These are phyloP conservation scores for Carnegiea gigantea DNA, from an alignment of 179 eudicot species.

Conservation along the genomic window DNA sequence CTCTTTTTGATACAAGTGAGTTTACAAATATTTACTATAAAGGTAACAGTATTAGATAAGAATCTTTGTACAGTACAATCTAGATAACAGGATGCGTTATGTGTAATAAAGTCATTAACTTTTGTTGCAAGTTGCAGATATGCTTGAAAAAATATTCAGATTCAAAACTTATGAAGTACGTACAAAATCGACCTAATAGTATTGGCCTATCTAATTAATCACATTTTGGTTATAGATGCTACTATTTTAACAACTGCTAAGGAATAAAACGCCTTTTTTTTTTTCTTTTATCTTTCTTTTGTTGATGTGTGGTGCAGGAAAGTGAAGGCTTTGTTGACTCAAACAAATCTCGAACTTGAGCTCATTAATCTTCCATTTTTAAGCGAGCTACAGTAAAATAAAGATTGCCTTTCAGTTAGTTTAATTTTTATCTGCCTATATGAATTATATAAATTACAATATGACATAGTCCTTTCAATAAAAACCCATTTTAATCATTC, in stretches of 20 bases:
- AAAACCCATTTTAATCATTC: neutral
- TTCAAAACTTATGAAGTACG: neutral
- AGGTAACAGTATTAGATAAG: neutral
- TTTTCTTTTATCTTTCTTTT: neutral
- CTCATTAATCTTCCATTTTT: neutral
- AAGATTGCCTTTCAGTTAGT: too few species aligned
- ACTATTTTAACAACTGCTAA: neutral
- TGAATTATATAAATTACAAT: too few species aligned
- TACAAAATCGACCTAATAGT: neutral
- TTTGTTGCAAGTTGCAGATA: conserved; percentile 8
- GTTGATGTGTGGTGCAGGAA: neutral
- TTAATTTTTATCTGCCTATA: too few species aligned
- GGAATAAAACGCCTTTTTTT: too few species aligned
- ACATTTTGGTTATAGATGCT: neutral
- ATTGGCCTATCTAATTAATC: neutral
- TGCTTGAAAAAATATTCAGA: neutral
- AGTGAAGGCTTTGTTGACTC: neutral
- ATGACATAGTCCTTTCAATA: too few species aligned
- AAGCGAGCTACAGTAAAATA: neutral
- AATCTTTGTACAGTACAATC: neutral
- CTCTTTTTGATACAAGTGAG: too few species aligned
- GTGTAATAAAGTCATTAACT: neutral
- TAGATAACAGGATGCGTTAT: neutral
- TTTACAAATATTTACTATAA: too few species aligned
- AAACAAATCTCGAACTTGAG: neutral